A percentile compares a stretch with the other conserved stretches of the same genome.
phyloP scores from a whole-genome alignment of 148 eudicot genomes.

The Oxyria digyna region DNA sequence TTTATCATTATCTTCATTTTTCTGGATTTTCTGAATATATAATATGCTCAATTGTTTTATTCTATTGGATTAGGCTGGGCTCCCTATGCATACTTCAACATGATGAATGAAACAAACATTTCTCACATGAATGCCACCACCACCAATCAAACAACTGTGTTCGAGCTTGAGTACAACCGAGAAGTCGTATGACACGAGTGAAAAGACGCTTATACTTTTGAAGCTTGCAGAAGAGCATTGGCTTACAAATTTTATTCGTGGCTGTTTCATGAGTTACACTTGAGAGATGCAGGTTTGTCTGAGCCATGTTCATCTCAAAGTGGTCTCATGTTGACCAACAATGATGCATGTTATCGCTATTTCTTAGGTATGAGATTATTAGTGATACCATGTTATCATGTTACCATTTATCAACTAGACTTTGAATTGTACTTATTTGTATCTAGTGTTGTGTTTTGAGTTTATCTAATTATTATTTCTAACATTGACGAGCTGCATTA shows the following conservation, averaged over 20 bases:
- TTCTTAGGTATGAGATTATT: background rate
- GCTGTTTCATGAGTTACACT: background rate
- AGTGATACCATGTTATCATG: background rate
- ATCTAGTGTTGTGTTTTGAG: background rate
- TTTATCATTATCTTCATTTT: background rate
- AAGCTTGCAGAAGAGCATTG: conserved; percentile 1
- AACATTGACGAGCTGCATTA: background rate
- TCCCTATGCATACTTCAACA: conserved; percentile 7
- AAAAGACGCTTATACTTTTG: background rate
- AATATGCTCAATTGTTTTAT: background rate
- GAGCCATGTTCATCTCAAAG: background rate
- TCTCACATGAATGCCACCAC: background rate
- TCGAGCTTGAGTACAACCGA: background rate
- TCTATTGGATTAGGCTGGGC: conserved; percentile 8
- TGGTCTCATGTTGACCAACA: background rate
- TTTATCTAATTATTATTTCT: background rate
- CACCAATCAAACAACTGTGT: conserved; percentile 1
- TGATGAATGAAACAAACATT: background rate
- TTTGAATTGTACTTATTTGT: background rate
- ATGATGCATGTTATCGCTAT: background rate
- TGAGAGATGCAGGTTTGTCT: background rate
- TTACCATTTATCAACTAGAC: background rate
- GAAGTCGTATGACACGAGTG: background rate
- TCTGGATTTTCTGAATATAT: no score
- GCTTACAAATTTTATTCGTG: background rate